Evolutionary conservation across 208 protist species (phyloP).

Genomic region (Crithidia acanthocephali): DNA sequence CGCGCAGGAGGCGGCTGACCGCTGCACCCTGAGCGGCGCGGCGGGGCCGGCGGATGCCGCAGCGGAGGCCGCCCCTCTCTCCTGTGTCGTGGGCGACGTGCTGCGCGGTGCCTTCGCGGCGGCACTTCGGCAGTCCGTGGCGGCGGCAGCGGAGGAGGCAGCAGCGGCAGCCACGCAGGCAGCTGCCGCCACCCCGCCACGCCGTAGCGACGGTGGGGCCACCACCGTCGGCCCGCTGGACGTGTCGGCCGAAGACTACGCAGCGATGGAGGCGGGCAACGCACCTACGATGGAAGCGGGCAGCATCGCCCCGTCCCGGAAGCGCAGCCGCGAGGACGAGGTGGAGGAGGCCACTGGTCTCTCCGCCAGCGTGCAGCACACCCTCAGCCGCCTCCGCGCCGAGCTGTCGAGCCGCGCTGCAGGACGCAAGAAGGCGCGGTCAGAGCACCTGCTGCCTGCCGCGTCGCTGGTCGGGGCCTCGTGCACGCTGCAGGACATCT

Average conservation of each 20-base stretch:
- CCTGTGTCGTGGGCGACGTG: constrained; percentile 34
- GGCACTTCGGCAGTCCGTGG: constrained; percentile 40
- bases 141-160: constrained; percentile 34
- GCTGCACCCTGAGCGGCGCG: constrained; percentile 42
- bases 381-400: constrained; percentile 55
- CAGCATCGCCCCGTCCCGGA: no score
- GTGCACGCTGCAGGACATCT: constrained; percentile 57
- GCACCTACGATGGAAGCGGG: no score
- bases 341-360: constrained; percentile 31
- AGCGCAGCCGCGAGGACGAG: constrained; percentile 27
- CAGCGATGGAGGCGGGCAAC: constrained; percentile 6
- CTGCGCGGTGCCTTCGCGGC: constrained; percentile 46
- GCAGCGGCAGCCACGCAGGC: constrained; percentile 14
- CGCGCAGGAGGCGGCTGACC: constrained; percentile 62
- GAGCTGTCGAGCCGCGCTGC: constrained; percentile 18
- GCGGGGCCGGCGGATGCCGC: constrained; percentile 26
- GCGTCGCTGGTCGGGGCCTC: constrained; percentile 32
- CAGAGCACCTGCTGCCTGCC: constrained; percentile 30
- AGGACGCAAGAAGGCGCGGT: constrained; percentile 22
- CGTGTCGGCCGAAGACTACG: constrained; percentile 19
- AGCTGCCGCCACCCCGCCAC: constrained; percentile 8
- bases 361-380: constrained; percentile 48
- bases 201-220: constrained; percentile 1
- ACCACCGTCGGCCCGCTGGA: no score
- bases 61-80: constrained; percentile 32